Evolutionary conservation across 1,284 basidiomycete species (phyloP).

Genomic region (Agaricales sp.): DNA sequence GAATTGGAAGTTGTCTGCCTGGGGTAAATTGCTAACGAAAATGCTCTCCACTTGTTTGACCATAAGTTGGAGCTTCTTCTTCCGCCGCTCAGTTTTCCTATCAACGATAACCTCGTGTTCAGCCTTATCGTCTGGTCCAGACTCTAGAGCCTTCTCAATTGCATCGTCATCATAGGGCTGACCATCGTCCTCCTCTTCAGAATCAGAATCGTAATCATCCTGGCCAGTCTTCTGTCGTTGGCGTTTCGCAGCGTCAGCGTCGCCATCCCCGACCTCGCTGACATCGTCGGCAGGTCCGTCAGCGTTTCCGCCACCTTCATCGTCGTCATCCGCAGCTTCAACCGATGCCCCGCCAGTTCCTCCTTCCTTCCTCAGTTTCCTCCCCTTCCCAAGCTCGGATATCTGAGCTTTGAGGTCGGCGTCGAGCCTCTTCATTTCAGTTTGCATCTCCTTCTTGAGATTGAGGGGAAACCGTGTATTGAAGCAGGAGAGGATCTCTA

Average conservation of each 20-base stretch:
- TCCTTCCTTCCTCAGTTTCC: constrained; percentile 28
- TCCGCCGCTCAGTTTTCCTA: constrained; percentile 23
- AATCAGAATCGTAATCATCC: constrained; percentile 61
- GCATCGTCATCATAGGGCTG: background rate
- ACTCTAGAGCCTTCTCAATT: constrained; percentile 14
- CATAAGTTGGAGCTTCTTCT: constrained; percentile 22
- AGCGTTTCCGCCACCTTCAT: constrained; percentile 33
- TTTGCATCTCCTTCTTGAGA: constrained; percentile 79
- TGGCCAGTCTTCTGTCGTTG: constrained; percentile 56
- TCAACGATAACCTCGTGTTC: constrained; percentile 22
- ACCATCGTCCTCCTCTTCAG: background rate
- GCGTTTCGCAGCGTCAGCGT: constrained; percentile 69
- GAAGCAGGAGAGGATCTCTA: constrained; percentile 71
- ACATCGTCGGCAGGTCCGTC: constrained; percentile 40
- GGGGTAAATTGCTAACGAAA: constrained; percentile 44
- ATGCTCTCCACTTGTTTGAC: constrained; percentile 29
- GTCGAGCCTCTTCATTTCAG: constrained; percentile 82
- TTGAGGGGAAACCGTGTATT: constrained; percentile 72
- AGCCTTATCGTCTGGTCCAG: constrained; percentile 36
- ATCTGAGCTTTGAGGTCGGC: constrained; percentile 78
- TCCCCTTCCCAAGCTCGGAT: constrained; percentile 76
- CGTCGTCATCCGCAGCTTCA: constrained; percentile 33
- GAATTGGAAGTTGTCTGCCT: constrained; percentile 71
- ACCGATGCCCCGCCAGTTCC: constrained; percentile 26
- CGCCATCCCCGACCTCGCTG: constrained; percentile 70